Conservation (phyloP, 352 stramenopile genomes). For the Pythium insidiosum region DNA sequence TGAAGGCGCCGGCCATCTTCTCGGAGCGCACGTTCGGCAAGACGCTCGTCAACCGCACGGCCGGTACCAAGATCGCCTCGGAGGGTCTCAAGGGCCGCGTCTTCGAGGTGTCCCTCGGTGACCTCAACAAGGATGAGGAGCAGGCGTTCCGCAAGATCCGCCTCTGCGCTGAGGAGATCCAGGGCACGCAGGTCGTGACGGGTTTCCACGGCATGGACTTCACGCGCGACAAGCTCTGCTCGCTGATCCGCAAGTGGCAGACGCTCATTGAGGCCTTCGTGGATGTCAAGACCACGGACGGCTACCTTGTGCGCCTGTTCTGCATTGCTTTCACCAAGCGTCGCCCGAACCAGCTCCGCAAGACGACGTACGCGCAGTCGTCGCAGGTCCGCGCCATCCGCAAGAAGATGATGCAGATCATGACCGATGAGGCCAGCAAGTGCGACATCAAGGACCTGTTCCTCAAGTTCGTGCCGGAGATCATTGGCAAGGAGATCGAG, state of each 20-base stretch:
- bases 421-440: conserved; percentile 97
- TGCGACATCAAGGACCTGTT: conserved; percentile 99
- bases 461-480: conserved; percentile 97
- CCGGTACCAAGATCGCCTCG: conserved; percentile 95
- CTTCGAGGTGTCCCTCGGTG: conserved; percentile 97
- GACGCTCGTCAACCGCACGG: conserved; percentile 98
- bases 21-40: conserved; percentile 95
- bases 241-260: conserved; percentile 99
- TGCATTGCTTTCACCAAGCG: conserved; percentile 99
- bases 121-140: conserved; percentile 99
- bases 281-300: conserved; percentile 98
- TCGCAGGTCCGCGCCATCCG: conserved; percentile 96
- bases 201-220: conserved; percentile 92
- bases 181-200: conserved; percentile 81
- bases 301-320: conserved; percentile 99
- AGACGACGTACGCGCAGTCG: conserved; percentile 98
- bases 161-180: conserved; percentile 98
- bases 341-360: conserved; percentile 98
- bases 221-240: conserved; percentile 99
- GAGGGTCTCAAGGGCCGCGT: conserved; percentile 98
- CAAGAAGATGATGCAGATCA: conserved; percentile 98
- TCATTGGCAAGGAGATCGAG: conserved; percentile 98
- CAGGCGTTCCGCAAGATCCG: conserved; percentile 98
- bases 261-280: conserved; percentile 98
- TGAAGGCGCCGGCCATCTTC: conserved; percentile 99